Evolutionary conservation across 441 rosid genomes (phyloP).

Genomic region (Raphanus hybrid): DNA sequence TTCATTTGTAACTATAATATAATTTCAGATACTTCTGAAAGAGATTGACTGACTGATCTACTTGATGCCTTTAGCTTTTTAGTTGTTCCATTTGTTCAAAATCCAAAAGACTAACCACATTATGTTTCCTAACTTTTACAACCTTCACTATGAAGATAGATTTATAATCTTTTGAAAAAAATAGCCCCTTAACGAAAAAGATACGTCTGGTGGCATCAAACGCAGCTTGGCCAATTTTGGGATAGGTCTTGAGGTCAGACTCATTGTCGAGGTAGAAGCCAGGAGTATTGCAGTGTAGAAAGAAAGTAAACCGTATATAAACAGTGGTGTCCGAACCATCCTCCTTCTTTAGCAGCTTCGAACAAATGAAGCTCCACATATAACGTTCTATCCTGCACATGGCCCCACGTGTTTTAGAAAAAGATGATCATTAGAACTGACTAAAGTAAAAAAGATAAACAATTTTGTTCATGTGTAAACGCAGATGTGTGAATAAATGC

Average conservation of each 20-base stretch:
- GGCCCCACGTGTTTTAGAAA: conserved; percentile 30
- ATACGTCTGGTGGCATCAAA: conserved; percentile 78
- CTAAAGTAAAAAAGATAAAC: background rate
- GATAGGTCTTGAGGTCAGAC: conserved; percentile 91
- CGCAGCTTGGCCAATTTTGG: conserved; percentile 93
- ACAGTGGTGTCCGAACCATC: conserved; percentile 76
- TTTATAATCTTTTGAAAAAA: background rate
- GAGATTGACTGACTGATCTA: background rate
- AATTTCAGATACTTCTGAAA: conserved; percentile 10
- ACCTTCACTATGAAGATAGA: background rate
- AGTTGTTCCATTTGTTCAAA: conserved; percentile 2
- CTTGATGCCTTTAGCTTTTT: conserved; percentile 22
- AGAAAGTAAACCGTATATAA: conserved; percentile 68
- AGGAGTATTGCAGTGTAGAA: conserved; percentile 84
- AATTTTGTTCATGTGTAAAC: conserved; percentile 20
- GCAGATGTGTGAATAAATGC: background rate
- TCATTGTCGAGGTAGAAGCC: conserved; percentile 75
- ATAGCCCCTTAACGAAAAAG: conserved; percentile 57
- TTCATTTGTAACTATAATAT: background rate
- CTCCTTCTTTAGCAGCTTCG: conserved; percentile 87
- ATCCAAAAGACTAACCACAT: conserved; percentile 18
- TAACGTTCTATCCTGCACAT: conserved; percentile 79
- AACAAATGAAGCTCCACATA: conserved; percentile 91
- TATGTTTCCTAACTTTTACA: conserved; percentile 10
- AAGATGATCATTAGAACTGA: background rate